Conservation (phyloP, 768 basidiomycete genomes). For the Dioszegia aurantiaca region DNA sequence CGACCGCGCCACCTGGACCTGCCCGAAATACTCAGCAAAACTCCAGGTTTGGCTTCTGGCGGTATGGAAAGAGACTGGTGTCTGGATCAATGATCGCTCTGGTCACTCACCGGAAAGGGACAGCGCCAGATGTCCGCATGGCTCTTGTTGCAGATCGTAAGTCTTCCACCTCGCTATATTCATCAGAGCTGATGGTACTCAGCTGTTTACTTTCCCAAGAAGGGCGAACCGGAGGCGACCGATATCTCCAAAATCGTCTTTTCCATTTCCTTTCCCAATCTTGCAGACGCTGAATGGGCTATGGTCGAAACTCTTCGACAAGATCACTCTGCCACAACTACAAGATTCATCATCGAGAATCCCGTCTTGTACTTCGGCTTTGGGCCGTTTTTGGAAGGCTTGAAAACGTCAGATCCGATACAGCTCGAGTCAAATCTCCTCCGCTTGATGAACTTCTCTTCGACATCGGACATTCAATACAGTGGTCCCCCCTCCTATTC, state of each 20-base stretch:
- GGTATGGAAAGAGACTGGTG: slow-evolving; percentile 62
- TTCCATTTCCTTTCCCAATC: slow-evolving; percentile 65
- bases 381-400: slow-evolving; percentile 65
- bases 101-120: slow-evolving; percentile 21
- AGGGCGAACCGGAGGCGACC: slow-evolving; percentile 1
- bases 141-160: slow-evolving; percentile 55
- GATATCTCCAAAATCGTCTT: slow-evolving; percentile 54
- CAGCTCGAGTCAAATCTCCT: slow-evolving; percentile 63
- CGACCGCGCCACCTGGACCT: slow-evolving; percentile 61
- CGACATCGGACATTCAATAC: slow-evolving; percentile 51
- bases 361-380: slow-evolving; percentile 67
- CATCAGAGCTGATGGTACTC: slow-evolving; percentile 32
- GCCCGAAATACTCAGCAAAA: slow-evolving; percentile 55
- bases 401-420: slow-evolving; percentile 54
- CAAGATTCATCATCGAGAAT: slow-evolving; percentile 15
- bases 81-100: slow-evolving; percentile 63
- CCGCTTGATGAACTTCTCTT: slow-evolving; percentile 53
- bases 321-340: neutral
- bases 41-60: slow-evolving; percentile 62
- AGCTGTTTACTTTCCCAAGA: slow-evolving; percentile 36
- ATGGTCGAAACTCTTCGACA: slow-evolving; percentile 48
- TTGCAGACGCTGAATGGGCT: slow-evolving; percentile 55
- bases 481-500: slow-evolving; percentile 60
- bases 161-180: slow-evolving; percentile 24
- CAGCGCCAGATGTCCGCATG: slow-evolving; percentile 55